A percentile compares a stretch with the other conserved stretches of the same genome.
These are phyloP conservation scores for Colletotrichum ledebouriae DNA, from an alignment of 2,329 filamentous ascomycete species.

Conservation along the genomic window DNA sequence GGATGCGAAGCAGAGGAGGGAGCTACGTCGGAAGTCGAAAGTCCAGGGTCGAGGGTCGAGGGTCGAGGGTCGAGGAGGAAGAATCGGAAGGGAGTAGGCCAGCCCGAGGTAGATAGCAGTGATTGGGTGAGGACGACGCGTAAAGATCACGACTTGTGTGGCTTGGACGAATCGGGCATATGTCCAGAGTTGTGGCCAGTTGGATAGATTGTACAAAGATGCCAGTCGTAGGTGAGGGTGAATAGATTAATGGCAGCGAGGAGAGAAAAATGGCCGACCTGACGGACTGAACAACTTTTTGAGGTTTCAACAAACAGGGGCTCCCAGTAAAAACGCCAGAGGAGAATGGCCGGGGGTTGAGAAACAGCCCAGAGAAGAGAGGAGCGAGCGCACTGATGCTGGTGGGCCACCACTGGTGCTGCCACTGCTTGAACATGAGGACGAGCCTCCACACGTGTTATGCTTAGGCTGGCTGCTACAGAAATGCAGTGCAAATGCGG, in stretches of 20 bases:
- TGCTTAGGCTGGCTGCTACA: neutral
- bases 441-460: conserved; percentile 14
- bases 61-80: conserved; percentile 12
- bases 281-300: conserved; percentile 42
- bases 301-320: conserved; percentile 39
- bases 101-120: conserved; percentile 10
- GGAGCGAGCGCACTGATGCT: conserved; percentile 26
- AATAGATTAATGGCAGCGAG: conserved; percentile 26
- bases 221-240: conserved; percentile 25
- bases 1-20: neutral
- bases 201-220: conserved; percentile 34
- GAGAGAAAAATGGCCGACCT: conserved; percentile 21
- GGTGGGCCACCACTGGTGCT: neutral
- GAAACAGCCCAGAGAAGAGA: conserved; percentile 22
- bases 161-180: conserved; percentile 26
- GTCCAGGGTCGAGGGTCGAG: neutral
- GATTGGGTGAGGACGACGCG: conserved; percentile 18
- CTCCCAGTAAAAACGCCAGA: conserved; percentile 35
- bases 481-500: too few relatives aligned
- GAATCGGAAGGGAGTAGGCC: neutral
- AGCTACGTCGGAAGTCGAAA: neutral
- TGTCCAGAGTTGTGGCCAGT: conserved; percentile 33
- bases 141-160: conserved; percentile 14
- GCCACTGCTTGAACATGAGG: neutral
- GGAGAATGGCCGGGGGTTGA: conserved; percentile 24